Evolutionary conservation across 345 rosid species (phyloP), one percentile per base, ranked within the genome.

Genomic region (Carallia brachiata): DNA sequence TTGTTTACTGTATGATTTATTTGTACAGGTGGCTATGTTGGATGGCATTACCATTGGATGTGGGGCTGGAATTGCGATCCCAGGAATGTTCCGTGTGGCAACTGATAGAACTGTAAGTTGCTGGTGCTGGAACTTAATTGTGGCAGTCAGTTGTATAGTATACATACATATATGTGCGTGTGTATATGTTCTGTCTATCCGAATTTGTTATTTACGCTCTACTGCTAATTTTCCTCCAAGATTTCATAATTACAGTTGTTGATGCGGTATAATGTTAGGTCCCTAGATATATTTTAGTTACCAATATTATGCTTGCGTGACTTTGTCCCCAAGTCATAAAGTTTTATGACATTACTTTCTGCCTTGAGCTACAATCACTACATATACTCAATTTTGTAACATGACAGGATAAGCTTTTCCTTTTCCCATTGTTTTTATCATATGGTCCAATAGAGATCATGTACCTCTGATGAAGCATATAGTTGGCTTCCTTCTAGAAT

Each of bases 1-100:
- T 23, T 36, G 13, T 19, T 63, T 17, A 10, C 15, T 4, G 44
- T 74, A 48, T 48, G 53, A 61, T 72, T 57, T 39, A 56, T 61
- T 50, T 37, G 36, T 82, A 36, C 83, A 92, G 97, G 90, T 95
- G 52, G 97, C 97, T 65, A 79, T 95, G 68, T 71, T 92, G 82
- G 91, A 90, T 63, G 92, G 94, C 44, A 68, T 85, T 72, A 81
- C 91, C 12, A 80, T 89, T 90, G 99, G 90, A 53, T 84, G 97
- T 73, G 92, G 91, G 23, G 90, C 83, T 68, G 90, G 97, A 78
- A 79, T 95, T 73, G 83, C 97, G 10, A 65, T 83, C 52, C 92
- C 89, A 30, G 91, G 91, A 80, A 95, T 88, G 96, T 92, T 89
- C 70, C 84, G 85, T 32, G 73, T 90, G 54, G 94, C 84, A 61